Evolutionary conservation across 306 rosid genomes (phyloP).

Genomic region (Pyrus pyrifolia): DNA sequence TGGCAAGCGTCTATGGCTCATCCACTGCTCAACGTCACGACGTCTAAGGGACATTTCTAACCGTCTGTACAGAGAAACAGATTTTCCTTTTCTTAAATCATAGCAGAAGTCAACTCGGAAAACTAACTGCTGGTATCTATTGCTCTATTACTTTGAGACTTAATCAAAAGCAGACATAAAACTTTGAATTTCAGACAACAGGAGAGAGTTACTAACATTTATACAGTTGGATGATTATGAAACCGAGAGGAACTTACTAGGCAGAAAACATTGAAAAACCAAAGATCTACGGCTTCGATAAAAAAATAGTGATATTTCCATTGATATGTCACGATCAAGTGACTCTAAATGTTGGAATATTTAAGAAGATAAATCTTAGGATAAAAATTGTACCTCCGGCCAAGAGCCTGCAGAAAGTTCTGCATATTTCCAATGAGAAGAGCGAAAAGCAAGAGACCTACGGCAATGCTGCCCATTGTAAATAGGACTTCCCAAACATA

Average conservation of each 20-base stretch:
- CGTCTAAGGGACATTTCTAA: slow-evolving; percentile 70
- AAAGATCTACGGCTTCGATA: background rate
- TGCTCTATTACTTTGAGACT: background rate
- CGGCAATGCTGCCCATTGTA: slow-evolving; percentile 65
- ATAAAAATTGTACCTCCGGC: slow-evolving; percentile 39
- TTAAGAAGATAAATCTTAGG: background rate
- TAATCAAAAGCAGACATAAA: background rate
- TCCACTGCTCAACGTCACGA: slow-evolving; percentile 91
- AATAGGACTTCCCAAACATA: slow-evolving; percentile 71
- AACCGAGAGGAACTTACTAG: background rate
- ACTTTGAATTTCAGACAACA: background rate
- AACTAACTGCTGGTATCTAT: background rate
- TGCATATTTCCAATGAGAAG: slow-evolving; percentile 85
- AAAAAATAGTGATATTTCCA: background rate
- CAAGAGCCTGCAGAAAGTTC: slow-evolving; percentile 87
- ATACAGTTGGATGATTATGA: background rate
- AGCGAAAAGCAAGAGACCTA: slow-evolving; percentile 84
- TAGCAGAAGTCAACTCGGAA: background rate
- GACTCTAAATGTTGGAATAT: background rate
- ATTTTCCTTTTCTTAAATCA: background rate
- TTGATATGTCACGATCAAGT: background rate
- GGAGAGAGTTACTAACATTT: background rate
- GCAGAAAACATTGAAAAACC: background rate
- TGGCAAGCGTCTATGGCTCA: slow-evolving; percentile 80
- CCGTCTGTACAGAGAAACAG: slow-evolving; percentile 42